Base-by-base conservation (phyloP, 768 basidiomycete species). In the Gymnopilus dilepis region DNA sequence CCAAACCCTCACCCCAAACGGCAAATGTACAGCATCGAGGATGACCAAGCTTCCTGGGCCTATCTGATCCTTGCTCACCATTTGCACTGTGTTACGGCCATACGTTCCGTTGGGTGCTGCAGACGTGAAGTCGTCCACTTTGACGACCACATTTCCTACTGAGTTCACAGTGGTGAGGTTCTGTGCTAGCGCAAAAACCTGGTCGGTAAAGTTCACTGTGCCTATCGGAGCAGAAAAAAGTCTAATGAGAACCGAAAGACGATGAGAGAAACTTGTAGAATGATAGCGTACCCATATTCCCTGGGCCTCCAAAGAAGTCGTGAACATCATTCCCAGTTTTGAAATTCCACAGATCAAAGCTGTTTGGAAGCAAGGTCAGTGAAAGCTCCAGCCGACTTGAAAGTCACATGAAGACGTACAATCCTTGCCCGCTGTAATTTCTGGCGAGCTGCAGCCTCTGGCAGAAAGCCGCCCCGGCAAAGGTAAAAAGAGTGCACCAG, bases 331-430 rank as follows among this genome's bases (percentile, higher is more conserved):
- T 60, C 1, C 59, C 59, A 2, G 33, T 28, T 40, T 60, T 60
- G 59, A 37, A 60, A 12, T 33, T 60, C 59, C 59, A 60, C n/a
- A 28, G 47, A 48, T 59, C 58, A 24, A 59, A 59, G 28, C 58
- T 59, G n/a, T n/a, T n/a, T n/a, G n/a, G n/a, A n/a, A n/a, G n/a
- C n/a, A n/a, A n/a, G n/a, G n/a, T n/a, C n/a, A n/a, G n/a, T n/a
- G n/a, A n/a, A n/a, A n/a, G n/a, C n/a, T n/a, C n/a, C n/a, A n/a
- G n/a, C n/a, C n/a, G n/a, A n/a, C n/a, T n/a, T n/a, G n/a, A n/a
- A n/a, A n/a, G n/a, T n/a, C n/a, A n/a, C n/a, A n/a, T n/a, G n/a
- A n/a, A n/a, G n/a, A n/a, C n/a, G n/a, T n/a, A n/a, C n/a, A n/a
- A n/a, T n/a, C n/a, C n/a, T n/a, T n/a, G n/a, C n/a, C n/a, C n/a